phyloP scores from a whole-genome alignment of 345 rosid species.

The Salix dunnii region DNA sequence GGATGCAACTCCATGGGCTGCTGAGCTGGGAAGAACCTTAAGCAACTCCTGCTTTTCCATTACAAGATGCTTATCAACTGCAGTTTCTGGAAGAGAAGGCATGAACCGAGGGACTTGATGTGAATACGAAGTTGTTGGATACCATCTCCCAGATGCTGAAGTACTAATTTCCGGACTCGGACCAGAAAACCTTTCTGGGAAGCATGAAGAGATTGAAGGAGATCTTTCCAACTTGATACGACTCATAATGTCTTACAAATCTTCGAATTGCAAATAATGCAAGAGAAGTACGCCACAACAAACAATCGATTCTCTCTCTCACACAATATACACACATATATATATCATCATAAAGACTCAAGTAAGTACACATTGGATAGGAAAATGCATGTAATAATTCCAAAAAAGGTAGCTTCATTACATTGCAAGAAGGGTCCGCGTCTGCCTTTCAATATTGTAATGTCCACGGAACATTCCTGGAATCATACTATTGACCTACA shows the following conservation, averaged over 20 bases:
- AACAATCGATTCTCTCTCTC: not conserved
- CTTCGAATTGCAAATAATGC: not conserved
- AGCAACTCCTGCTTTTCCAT: not conserved
- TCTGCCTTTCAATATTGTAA: too few species aligned
- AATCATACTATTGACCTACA: not conserved
- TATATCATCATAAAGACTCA: not conserved
- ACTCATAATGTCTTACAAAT: not conserved
- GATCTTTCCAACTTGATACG: not conserved
- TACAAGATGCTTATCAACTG: not conserved
- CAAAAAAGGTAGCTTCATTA: not conserved
- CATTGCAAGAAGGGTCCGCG: too few species aligned
- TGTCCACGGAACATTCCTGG: not conserved
- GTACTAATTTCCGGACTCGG: not conserved
- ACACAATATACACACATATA: not conserved
- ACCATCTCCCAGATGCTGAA: not conserved
- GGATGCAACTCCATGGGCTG: not conserved
- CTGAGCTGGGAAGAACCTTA: too few species aligned
- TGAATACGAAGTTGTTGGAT: too few species aligned
- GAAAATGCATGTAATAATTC: not conserved
- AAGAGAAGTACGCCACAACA: not conserved
- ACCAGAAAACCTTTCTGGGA: not conserved
- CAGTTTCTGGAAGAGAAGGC: not conserved
- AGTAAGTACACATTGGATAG: not conserved
- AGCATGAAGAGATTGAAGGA: slow-evolving; percentile 3
- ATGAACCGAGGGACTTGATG: not conserved